These are phyloP conservation scores for Coniferiporia weirii DNA, from an alignment of 1,284 basidiomycete genomes.

Conservation along the genomic window DNA sequence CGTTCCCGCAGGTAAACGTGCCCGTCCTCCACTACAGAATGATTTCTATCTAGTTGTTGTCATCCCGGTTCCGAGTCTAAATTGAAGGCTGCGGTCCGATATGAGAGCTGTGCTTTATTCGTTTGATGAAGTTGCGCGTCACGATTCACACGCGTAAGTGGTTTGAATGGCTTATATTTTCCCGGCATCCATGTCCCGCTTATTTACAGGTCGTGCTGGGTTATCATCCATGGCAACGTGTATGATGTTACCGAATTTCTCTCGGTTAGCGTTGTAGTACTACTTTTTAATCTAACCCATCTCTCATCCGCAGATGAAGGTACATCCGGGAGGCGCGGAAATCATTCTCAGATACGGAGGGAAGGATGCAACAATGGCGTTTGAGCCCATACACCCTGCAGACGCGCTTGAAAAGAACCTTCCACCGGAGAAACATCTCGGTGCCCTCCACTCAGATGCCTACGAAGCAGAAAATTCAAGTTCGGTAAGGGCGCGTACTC, in stretches of 20 bases:
- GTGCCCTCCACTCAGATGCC: background rate
- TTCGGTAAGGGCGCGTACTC: conserved; percentile 46
- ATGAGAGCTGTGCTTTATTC: no score
- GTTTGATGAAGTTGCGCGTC: no score
- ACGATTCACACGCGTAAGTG: no score
- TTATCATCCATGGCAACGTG: conserved; percentile 68
- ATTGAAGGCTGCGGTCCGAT: no score
- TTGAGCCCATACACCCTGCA: conserved; percentile 60
- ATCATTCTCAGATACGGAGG: conserved; percentile 70
- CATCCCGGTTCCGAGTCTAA: no score
- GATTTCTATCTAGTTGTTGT: no score
- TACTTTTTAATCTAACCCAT: background rate
- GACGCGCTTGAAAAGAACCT: conserved; percentile 60
- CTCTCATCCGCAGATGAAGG: background rate
- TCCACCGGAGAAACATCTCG: conserved; percentile 42
- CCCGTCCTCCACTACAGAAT: no score
- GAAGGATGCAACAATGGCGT: conserved; percentile 68
- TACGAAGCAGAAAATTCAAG: conserved; percentile 28
- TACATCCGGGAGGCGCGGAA: conserved; percentile 38
- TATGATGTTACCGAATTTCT: conserved; percentile 70
- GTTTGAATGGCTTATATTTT: no score
- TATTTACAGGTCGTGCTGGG: conserved; percentile 44
- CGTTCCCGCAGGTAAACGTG: no score
- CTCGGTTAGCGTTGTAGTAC: conserved; percentile 32
- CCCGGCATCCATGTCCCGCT: no score